Evolutionary conservation across 2,329 filamentous ascomycete genomes (phyloP).

Genomic region (Talaromyces sp.): DNA sequence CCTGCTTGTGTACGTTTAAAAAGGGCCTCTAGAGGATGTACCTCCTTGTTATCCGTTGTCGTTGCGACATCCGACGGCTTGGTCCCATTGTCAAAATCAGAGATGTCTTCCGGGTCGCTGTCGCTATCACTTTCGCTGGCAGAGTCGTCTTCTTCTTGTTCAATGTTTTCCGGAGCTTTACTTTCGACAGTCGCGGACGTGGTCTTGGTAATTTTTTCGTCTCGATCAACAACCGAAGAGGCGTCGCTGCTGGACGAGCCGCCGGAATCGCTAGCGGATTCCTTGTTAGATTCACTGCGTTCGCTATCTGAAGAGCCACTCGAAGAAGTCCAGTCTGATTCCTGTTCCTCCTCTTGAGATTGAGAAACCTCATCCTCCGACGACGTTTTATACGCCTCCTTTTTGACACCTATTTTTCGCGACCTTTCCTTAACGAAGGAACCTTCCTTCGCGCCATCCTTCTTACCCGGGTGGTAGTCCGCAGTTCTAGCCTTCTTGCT

Average conservation of each 20-base stretch:
- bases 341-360: constrained; percentile 24
- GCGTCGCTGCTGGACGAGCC: background rate
- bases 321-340: constrained; percentile 35
- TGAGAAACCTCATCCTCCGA: constrained; percentile 5
- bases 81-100: constrained; percentile 15
- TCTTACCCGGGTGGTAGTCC: constrained; percentile 30
- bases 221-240: background rate
- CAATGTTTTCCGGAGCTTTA: background rate
- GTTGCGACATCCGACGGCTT: constrained; percentile 15
- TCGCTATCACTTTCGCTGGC: constrained; percentile 1
- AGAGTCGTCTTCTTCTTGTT: background rate
- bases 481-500: constrained; percentile 30
- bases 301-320: constrained; percentile 26
- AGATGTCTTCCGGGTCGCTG: constrained; percentile 19
- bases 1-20: constrained; percentile 68
- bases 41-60: constrained; percentile 44
- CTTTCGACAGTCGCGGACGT: background rate
- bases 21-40: constrained; percentile 87
- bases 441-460: constrained; percentile 26
- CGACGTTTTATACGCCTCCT: background rate
- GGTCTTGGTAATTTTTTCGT: background rate
- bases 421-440: constrained; percentile 15
- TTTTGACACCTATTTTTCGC: background rate
- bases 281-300: background rate
- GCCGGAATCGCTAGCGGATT: constrained; percentile 1